Evolutionary conservation across 169 alveolate genomes (phyloP).

Genomic region (Miamiensis avidus): DNA sequence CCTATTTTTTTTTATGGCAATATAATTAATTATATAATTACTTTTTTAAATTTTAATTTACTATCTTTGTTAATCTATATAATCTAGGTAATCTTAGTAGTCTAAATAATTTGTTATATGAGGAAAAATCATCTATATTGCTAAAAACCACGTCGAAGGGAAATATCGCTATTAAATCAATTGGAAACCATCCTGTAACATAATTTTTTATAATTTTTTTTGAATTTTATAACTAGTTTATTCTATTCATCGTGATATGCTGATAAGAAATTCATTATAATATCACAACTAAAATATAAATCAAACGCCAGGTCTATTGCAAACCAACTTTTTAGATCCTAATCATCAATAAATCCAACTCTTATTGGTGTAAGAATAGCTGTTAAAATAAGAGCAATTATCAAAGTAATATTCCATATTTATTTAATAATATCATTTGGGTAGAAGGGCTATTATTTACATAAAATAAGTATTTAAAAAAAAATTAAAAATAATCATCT

Average conservation of each 20-base stretch:
- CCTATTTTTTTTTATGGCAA: background rate
- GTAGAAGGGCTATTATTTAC: background rate
- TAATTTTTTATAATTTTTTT: background rate
- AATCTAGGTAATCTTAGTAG: background rate
- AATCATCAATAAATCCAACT: background rate
- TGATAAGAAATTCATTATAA: slow-evolving; percentile 4
- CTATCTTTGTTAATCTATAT: slow-evolving; percentile 8
- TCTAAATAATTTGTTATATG: slow-evolving; percentile 1
- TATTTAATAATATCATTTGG: background rate
- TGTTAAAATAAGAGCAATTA: background rate
- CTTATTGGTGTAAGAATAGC: background rate
- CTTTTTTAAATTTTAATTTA: no score
- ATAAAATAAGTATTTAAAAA: no score
- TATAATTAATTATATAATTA: slow-evolving; percentile 7
- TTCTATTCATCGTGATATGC: slow-evolving; percentile 9
- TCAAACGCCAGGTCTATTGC: background rate
- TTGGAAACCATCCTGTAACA: slow-evolving; percentile 8
- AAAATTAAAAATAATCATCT: no score
- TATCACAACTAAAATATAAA: slow-evolving; percentile 12
- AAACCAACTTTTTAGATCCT: background rate
- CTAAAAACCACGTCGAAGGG: background rate
- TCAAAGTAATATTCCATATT: background rate
- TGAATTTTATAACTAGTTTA: background rate
- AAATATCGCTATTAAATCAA: slow-evolving; percentile 19
- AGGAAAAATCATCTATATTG: background rate